These are phyloP conservation scores for Phaeomoniella chlamydospora DNA, from an alignment of 2,329 filamentous ascomycete genomes.

Conservation along the genomic window DNA sequence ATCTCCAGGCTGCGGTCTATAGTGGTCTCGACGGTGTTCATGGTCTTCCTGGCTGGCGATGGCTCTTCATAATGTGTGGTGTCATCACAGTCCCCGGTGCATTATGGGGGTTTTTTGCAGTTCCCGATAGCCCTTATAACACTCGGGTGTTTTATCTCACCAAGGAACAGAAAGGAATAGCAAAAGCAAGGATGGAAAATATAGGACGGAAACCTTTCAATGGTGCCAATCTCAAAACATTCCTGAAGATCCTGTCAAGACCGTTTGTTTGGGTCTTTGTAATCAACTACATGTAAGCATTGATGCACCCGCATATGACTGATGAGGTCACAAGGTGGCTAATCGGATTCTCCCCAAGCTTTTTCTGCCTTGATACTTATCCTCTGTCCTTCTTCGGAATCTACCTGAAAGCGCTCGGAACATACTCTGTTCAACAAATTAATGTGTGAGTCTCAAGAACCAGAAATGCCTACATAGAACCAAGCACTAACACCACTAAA, in stretches of 20 bases:
- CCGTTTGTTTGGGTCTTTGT: neutral
- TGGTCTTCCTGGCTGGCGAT: constrained; percentile 15
- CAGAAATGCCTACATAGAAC: too few relatives aligned
- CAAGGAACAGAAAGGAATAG: neutral
- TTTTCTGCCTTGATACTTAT: constrained; percentile 9
- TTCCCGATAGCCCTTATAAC: constrained; percentile 7
- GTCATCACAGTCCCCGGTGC: constrained; percentile 3
- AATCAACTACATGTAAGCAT: neutral
- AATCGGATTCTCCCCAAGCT: too few relatives aligned
- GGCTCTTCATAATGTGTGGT: constrained; percentile 10
- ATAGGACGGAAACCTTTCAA: neutral
- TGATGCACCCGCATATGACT: neutral
- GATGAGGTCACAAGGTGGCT: too few relatives aligned
- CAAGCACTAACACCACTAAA: too few relatives aligned
- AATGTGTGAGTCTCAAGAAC: too few relatives aligned
- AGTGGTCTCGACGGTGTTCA: constrained; percentile 7
- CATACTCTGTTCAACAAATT: constrained; percentile 10
- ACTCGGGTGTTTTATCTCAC: constrained; percentile 9
- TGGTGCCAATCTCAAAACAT: neutral
- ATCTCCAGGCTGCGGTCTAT: constrained; percentile 20
- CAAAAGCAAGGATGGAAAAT: neutral
- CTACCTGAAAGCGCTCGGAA: constrained; percentile 8
- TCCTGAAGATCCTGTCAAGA: neutral
- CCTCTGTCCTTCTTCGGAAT: constrained; percentile 10
- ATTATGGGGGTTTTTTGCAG: constrained; percentile 3